Base-by-base conservation (phyloP, 805 yeast genomes). In the Candida suzukii region DNA sequence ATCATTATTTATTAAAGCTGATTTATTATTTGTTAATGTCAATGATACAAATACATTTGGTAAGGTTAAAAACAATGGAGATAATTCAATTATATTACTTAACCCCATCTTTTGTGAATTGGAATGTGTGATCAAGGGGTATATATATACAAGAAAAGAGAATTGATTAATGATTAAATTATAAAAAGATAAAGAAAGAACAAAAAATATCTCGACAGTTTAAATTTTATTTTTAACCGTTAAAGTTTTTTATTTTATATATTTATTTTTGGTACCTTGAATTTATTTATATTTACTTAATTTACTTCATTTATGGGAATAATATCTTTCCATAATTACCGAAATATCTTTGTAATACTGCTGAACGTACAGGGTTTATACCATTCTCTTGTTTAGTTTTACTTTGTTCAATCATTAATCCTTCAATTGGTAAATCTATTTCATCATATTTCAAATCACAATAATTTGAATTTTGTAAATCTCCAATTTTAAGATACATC, bases 241-340 rank as follows among this genome's bases (percentile, higher is more conserved):
- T n/a, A n/a, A n/a, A n/a, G n/a, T n/a, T n/a, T n/a, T n/a, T n/a
- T n/a, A n/a, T n/a, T n/a, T n/a, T n/a, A n/a, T n/a, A n/a, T n/a
- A n/a, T n/a, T n/a, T n/a, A n/a, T n/a, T n/a, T n/a, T n/a, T n/a
- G n/a, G n/a, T n/a, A n/a, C n/a, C n/a, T n/a, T n/a, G n/a, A n/a
- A n/a, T n/a, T n/a, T n/a, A n/a, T n/a, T n/a, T n/a, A n/a, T n/a
- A n/a, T n/a, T n/a, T n/a, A n/a, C n/a, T n/a, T n/a, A n/a, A n/a
- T n/a, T n/a, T n/a, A n/a, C n/a, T n/a, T n/a, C n/a, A n/a, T n/a
- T n/a, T 53, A 58, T 8, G 66, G 64, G 48, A 64, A 63, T 21
- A 64, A 42, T 27, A 57, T 49, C 17, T 44, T 45, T 10, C 68
- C 67, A 61, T 63, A 62, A 18, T 50, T 40, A 4, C 68, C 68